Percentiles rank a stretch among this genome's conserved stretches.
These are phyloP conservation scores for Agaricales sp. DNA, from an alignment of 1,284 basidiomycete species.

Conservation along the genomic window DNA sequence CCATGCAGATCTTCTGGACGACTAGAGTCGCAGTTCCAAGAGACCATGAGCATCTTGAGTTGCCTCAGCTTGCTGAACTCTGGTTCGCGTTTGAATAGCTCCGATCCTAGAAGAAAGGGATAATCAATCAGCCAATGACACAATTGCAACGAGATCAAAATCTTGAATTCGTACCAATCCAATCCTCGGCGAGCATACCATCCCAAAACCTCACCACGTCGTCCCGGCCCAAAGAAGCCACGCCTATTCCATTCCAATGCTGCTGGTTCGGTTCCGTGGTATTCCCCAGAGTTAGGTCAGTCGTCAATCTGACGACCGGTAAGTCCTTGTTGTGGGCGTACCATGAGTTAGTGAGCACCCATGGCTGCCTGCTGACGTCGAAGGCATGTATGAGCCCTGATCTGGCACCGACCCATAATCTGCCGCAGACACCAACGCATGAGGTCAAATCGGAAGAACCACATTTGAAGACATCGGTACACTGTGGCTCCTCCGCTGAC, in stretches of 20 bases:
- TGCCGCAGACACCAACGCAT: conserved; percentile 70
- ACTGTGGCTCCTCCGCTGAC: conserved; percentile 41
- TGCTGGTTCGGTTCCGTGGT: background rate
- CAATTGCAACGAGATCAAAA: conserved; percentile 6
- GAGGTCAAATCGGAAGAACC: conserved; percentile 71
- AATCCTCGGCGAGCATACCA: conserved; percentile 75
- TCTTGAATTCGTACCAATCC: conserved; percentile 68
- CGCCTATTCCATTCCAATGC: conserved; percentile 61
- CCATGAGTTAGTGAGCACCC: conserved; percentile 88
- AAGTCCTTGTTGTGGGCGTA: conserved; percentile 67
- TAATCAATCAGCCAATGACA: background rate
- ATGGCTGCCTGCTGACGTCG: conserved; percentile 63
- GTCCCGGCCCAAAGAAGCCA: conserved; percentile 75
- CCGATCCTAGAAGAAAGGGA: conserved; percentile 40
- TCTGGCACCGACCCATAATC: conserved; percentile 80
- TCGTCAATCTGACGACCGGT: conserved; percentile 61
- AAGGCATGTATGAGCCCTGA: conserved; percentile 81
- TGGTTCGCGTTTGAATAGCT: conserved; percentile 64
- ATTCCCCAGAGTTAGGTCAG: conserved; percentile 34
- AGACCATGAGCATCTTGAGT: conserved; percentile 73
- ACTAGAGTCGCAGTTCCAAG: conserved; percentile 92
- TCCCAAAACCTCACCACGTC: conserved; percentile 81
- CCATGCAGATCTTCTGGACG: conserved; percentile 67
- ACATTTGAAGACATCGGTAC: conserved; percentile 66
- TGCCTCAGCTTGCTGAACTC: conserved; percentile 76